Conservation (phyloP, 768 basidiomycete species). For the Termitomyces sp. region DNA sequence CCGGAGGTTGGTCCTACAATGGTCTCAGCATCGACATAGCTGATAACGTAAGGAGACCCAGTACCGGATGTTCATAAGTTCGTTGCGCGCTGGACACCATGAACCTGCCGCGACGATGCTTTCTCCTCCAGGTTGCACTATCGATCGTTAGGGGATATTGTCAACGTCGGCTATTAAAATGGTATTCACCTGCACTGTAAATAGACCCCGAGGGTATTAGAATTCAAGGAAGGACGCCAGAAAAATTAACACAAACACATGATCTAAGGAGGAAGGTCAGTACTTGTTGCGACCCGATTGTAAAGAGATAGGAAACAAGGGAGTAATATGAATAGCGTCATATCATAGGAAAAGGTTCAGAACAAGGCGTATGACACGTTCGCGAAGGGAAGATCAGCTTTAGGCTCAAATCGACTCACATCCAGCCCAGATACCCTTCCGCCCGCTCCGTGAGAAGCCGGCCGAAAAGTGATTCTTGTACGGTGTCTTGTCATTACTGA, state of each 20-base stretch:
- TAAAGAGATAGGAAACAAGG: background rate
- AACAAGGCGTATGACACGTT: background rate
- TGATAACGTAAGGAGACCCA: background rate
- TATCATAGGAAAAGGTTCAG: background rate
- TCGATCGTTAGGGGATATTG: background rate
- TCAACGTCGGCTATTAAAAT: background rate
- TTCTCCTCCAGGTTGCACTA: conserved; percentile 63
- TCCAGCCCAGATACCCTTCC: conserved; percentile 85
- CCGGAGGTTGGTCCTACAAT: conserved; percentile 54
- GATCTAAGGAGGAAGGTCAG: conserved; percentile 38
- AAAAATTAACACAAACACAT: conserved; percentile 39
- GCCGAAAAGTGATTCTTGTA: conserved; percentile 85
- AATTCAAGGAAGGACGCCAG: background rate
- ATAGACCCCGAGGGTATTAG: background rate
- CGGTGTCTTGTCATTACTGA: conserved; percentile 93
- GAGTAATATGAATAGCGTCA: no score
- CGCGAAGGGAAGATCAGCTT: background rate
- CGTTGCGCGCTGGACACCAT: conserved; percentile 78
- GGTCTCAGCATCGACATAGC: background rate
- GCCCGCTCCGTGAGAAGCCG: conserved; percentile 82
- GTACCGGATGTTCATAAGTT: conserved; percentile 73
- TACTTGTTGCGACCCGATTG: background rate
- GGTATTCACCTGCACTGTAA: conserved; percentile 8
- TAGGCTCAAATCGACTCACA: conserved; percentile 48
- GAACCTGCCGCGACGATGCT: conserved; percentile 77